Conservation (phyloP, 495 filamentous ascomycete genomes). For the Chaetomium fimeti region DNA sequence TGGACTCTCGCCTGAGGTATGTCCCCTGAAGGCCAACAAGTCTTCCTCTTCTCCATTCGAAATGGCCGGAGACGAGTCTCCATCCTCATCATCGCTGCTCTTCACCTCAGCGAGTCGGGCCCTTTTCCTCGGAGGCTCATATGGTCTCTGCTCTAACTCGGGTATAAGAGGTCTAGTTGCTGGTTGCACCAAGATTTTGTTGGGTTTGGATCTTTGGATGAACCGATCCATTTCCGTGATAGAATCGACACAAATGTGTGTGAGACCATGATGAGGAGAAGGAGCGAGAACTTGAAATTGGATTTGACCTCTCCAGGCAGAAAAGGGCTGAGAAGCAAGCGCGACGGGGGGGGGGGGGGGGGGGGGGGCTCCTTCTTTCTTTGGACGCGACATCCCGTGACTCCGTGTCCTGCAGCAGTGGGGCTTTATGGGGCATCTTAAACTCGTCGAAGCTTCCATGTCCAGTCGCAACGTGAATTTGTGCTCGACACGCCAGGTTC, state of each 20-base stretch:
- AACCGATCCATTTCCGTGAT: constrained; percentile 34
- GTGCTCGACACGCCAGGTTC: background rate
- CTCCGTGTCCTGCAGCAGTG: constrained; percentile 17
- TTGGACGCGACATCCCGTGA: constrained; percentile 35
- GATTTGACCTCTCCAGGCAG: constrained; percentile 7
- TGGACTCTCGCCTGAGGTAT: background rate
- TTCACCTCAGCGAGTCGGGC: constrained; percentile 33
- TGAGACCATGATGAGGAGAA: background rate
- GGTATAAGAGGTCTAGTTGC: background rate
- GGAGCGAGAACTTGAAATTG: background rate
- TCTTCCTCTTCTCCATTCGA: constrained; percentile 2
- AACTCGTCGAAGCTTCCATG: background rate
- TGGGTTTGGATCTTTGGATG: constrained; percentile 27
- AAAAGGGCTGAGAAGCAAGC: constrained; percentile 3
- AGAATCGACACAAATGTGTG: background rate
- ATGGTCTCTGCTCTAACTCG: constrained; percentile 14
- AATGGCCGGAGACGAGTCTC: background rate
- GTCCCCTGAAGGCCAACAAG: background rate
- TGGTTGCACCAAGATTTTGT: background rate
- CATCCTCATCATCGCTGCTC: constrained; percentile 32
- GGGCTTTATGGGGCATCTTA: constrained; percentile 3
- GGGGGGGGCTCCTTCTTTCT: background rate
- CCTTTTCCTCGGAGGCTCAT: constrained; percentile 39
- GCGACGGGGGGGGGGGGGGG: too few species aligned
- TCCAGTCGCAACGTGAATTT: background rate